phyloP scores from a whole-genome alignment of 257 asterid species.

The Lycium barbarum region DNA sequence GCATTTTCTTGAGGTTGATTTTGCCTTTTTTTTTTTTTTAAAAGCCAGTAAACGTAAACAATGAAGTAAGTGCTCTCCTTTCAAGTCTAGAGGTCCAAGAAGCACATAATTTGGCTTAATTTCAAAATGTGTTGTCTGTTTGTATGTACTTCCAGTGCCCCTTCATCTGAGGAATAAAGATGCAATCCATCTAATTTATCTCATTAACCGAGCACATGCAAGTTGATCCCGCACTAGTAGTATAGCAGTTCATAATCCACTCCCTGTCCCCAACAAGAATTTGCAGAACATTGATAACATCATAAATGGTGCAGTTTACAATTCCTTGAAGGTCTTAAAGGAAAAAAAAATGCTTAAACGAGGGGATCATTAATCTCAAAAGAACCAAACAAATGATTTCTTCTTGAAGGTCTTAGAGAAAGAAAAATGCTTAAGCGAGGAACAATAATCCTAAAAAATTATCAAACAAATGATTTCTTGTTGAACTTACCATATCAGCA shows the following conservation, averaged over 20 bases:
- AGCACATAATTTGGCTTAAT: constrained; percentile 10
- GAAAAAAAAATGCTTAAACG: too few species aligned
- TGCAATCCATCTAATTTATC: not conserved
- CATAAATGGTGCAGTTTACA: not conserved
- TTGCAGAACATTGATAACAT: not conserved
- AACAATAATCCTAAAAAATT: not conserved
- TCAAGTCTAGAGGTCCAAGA: not conserved
- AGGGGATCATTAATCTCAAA: too few species aligned
- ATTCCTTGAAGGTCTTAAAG: not conserved
- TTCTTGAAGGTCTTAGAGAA: not conserved
- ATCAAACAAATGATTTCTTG: not conserved
- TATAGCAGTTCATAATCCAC: not conserved
- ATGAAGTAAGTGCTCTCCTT: constrained; percentile 12
- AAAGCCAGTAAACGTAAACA: not conserved
- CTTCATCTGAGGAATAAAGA: not conserved
- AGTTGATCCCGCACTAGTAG: not conserved
- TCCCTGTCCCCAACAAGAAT: not conserved
- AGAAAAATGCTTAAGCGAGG: not conserved
- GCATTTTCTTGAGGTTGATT: constrained; percentile 21
- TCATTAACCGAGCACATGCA: not conserved
- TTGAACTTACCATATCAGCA: constrained; percentile 4
- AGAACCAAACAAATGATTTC: too few species aligned
- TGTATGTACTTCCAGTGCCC: not conserved
- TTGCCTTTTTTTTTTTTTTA: too few species aligned
- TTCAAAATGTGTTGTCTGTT: not conserved